Percentiles rank a stretch among this genome's conserved stretches.
Conservation (phyloP, 1,139 yeast genomes). For the Scheffersomyces stambukii region DNA sequence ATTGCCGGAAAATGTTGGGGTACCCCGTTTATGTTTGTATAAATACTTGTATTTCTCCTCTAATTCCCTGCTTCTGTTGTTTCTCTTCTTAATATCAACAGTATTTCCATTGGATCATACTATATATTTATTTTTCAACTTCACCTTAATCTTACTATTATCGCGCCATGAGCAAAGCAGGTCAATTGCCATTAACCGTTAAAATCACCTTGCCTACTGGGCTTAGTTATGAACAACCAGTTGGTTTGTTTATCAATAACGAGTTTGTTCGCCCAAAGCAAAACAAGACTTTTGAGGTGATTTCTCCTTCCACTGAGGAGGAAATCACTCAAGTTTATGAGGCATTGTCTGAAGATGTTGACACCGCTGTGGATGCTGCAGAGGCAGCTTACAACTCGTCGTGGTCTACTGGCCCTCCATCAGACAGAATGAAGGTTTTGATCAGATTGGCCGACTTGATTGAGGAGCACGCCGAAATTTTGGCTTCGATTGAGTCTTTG, state of each 20-base stretch:
- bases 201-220: conserved; percentile 62
- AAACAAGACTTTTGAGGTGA: conserved; percentile 58
- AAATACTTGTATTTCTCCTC: background rate
- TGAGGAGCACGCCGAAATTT: conserved; percentile 53
- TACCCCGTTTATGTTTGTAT: too few relatives aligned
- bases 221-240: conserved; percentile 22
- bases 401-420: conserved; percentile 37
- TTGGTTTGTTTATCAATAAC: conserved; percentile 74
- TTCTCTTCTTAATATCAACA: background rate
- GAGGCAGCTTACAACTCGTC: conserved; percentile 50
- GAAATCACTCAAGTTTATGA: conserved; percentile 61
- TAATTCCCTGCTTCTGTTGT: background rate
- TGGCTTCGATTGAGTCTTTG: conserved; percentile 68
- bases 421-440: conserved; percentile 49
- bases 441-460: conserved; percentile 60
- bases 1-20: too few relatives aligned
- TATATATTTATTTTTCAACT: background rate
- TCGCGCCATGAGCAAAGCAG: conserved; percentile 2
- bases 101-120: background rate
- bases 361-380: conserved; percentile 78
- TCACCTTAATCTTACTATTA: background rate
- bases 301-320: conserved; percentile 67
- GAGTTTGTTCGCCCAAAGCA: conserved; percentile 29
- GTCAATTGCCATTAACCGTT: conserved; percentile 41
- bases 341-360: conserved; percentile 67